Base-by-base conservation (phyloP, 129 eudicot species). In the Centella asiatica region DNA sequence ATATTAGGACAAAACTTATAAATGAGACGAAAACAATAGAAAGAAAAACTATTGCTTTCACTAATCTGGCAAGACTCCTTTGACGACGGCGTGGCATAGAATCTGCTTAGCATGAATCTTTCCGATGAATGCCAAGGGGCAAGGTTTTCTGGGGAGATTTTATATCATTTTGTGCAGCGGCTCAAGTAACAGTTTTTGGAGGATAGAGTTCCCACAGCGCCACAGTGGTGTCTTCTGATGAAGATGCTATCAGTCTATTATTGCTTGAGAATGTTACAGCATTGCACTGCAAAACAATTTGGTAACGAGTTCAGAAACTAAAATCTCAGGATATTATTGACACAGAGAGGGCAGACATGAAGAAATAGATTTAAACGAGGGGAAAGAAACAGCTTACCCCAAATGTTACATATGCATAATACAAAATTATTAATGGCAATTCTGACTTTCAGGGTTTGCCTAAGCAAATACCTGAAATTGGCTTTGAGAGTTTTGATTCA, bases 161-260 rank as follows among this genome's bases (percentile, higher is more conserved):
- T n/a, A n/a, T n/a, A n/a, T n/a, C 32, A 37, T 33, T 4, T n/a
- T n/a, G n/a, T 58, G 22, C 14, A 29, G 29, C 64, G 9, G 28
- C 23, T 78, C 64, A 74, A 40, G 76, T 32, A 36, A 71, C 44
- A 14, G 74, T 46, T 51, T 6, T 72, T 8, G 95, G 95, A 52
- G 95, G 84, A 79, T 86, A 83, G 64, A 86, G 74, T 49, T 83
- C 94, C 97, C 94, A 90, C 65, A 90, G 69, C 11, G 97, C 97
- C 23, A 90, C 74, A 1, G 85, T 84, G 3, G 90, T 56, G 68
- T 90, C 97, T 77, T 90, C 95, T 3, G 95, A 86, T 44, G 90
- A 79, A 5, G 94, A 83, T 15, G 95, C 97, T 89, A 90, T 79
- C 68, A 78, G 62, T 77, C 73, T 86, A 56, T 80, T 64, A 68